Base-by-base conservation (phyloP, 805 yeast species). In the Spathaspora passalidarum region DNA sequence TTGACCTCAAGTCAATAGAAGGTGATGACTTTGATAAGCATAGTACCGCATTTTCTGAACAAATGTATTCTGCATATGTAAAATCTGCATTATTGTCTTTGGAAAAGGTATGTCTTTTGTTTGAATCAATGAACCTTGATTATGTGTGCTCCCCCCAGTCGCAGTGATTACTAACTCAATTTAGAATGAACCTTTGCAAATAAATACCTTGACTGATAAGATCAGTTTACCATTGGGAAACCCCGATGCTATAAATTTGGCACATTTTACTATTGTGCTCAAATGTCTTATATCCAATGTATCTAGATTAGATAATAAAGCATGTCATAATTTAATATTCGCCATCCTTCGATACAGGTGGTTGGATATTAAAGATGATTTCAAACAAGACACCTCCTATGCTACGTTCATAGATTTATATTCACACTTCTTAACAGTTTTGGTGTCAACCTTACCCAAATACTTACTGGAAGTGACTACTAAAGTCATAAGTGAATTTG, bases 391-490 rank as follows among this genome's bases (percentile, higher is more conserved):
- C 16, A 26, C 4, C 9, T 37, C 51, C 7, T 49, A 42, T 47
- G 35, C 43, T 13, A 47, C 43, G 34, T 78, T 83, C 53, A 65
- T 79, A 20, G 68, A 72, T 41, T 68, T 73, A 40, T 90, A 86
- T 63, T 76, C 84, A 40, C 83, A 81, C 38, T 94, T 94, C 62
- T 67, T 88, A 39, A 76, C 81, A 38, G 87, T 91, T 21, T 73
- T 92, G 44, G 87, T 91, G 32, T 85, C 96, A 3, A 86, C 92
- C 39, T 75, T 84, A 49, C 98, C 98, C 6, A 88, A 83, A 62
- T 92, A 96, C 88, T 82, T 94, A 80, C 78, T 80, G 51, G 95
- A 88, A 48, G 88, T 92, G n/a, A 82, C 87, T 17, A 70, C 75
- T 49, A 77, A 79, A 47, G 64, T 92, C n/a, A 76, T 90, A 9